Evolutionary conservation across 257 asterid genomes (phyloP).

Genomic region (Nicotiana sylvestris): DNA sequence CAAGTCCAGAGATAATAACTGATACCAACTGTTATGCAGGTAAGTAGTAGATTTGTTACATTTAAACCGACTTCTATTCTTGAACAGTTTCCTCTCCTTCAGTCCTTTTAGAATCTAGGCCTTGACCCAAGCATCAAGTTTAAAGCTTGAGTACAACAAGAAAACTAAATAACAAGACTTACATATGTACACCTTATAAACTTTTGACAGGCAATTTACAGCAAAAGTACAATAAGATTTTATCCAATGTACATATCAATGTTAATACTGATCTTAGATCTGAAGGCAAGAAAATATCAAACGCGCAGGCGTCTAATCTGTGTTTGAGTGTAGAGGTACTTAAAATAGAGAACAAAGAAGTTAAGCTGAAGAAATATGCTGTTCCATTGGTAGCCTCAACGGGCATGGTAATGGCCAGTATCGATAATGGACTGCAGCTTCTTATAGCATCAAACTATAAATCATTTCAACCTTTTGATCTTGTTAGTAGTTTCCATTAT

Average conservation of each 20-base stretch:
- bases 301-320: neutral
- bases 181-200: neutral
- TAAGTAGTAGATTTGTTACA: neutral
- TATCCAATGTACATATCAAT: neutral
- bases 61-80: neutral
- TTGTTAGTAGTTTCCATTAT: constrained; percentile 35
- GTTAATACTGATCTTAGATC: neutral
- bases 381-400: neutral
- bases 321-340: neutral
- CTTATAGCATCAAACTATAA: neutral
- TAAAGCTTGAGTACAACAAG: neutral
- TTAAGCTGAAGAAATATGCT: neutral
- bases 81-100: neutral
- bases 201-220: neutral
- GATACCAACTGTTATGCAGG: no score
- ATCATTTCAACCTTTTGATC: constrained; percentile 43
- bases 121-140: neutral
- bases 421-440: neutral
- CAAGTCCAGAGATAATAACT: no score
- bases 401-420: neutral
- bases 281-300: neutral
- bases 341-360: neutral
- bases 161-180: neutral
- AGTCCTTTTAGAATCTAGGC: neutral
- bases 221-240: neutral